Conservation (phyloP, 1,139 yeast species). For the Geotrichum fermentans region DNA sequence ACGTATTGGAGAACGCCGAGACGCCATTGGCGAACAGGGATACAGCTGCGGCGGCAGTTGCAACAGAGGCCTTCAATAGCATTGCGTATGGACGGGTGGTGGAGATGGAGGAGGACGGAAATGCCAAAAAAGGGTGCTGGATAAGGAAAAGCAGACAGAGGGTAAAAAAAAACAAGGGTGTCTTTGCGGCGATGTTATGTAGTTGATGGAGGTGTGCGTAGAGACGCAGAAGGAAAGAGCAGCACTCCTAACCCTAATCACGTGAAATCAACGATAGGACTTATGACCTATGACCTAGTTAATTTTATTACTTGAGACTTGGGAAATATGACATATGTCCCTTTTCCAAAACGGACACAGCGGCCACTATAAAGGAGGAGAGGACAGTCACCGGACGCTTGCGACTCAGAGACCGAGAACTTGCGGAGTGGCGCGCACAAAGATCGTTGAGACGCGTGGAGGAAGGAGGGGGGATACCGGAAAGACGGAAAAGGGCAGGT, state of each 20-base stretch:
- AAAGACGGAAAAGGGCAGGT: no score
- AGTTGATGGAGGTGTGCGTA: conserved; percentile 14
- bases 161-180: not conserved
- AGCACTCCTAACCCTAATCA: conserved; percentile 17
- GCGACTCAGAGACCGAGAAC: no score
- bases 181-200: conserved; percentile 3
- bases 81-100: conserved; percentile 5
- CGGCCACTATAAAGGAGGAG: no score
- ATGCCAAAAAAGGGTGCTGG: not conserved
- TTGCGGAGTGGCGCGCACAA: no score
- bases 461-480: no score
- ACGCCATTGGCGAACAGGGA: conserved; percentile 18
- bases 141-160: not conserved
- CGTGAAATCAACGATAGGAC: no score
- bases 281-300: no score
- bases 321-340: no score
- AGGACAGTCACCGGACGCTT: no score
- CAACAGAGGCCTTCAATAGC: conserved; percentile 17
- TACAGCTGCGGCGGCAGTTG: conserved; percentile 11
- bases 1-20: conserved; percentile 28
- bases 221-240: conserved; percentile 9
- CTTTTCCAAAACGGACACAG: no score
- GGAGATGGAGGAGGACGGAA: not conserved
- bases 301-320: no score
- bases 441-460: no score